phyloP scores from a whole-genome alignment of 169 alveolate species.

The Cryptosporidium sp. region DNA sequence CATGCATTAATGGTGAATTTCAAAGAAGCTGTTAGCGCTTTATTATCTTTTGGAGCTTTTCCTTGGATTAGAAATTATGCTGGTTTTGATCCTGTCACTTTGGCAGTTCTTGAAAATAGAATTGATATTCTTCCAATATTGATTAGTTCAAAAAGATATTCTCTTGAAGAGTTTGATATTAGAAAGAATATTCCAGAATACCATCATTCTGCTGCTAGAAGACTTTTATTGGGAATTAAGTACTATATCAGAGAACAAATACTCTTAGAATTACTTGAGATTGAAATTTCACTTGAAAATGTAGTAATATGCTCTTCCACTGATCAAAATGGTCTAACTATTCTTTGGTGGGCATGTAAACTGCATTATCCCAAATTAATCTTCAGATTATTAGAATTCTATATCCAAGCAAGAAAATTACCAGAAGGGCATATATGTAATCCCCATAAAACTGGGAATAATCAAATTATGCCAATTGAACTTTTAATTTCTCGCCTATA shows the following conservation, averaged over 20 bases:
- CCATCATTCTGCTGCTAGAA: slow-evolving; percentile 66
- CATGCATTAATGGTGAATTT: slow-evolving; percentile 65
- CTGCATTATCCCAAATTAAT: slow-evolving; percentile 47
- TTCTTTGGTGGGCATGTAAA: slow-evolving; percentile 71
- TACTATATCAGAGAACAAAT: slow-evolving; percentile 38
- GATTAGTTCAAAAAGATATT: slow-evolving; percentile 40
- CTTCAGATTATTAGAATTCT: slow-evolving; percentile 60
- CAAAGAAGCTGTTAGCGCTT: slow-evolving; percentile 42
- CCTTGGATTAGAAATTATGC: slow-evolving; percentile 67
- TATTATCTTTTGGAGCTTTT: slow-evolving; percentile 47
- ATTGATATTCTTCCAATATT: slow-evolving; percentile 39
- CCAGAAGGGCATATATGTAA: slow-evolving; percentile 71
- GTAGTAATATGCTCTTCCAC: slow-evolving; percentile 47
- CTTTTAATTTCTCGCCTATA: slow-evolving; percentile 33
- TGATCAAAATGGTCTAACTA: slow-evolving; percentile 58
- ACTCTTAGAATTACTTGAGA: slow-evolving; percentile 52
- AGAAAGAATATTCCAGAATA: slow-evolving; percentile 55
- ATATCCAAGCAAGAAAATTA: slow-evolving; percentile 19
- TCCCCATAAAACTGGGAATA: slow-evolving; percentile 67
- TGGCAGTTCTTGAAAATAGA: slow-evolving; percentile 55
- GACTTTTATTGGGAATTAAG: slow-evolving; percentile 46
- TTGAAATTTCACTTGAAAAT: slow-evolving; percentile 49
- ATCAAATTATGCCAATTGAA: slow-evolving; percentile 50
- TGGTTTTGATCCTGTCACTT: slow-evolving; percentile 68
- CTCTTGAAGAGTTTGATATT: slow-evolving; percentile 31